Percentiles rank a stretch among this genome's conserved stretches.
phyloP scores from a whole-genome alignment of 306 rosid species.

The Notholithocarpus densiflorus region DNA sequence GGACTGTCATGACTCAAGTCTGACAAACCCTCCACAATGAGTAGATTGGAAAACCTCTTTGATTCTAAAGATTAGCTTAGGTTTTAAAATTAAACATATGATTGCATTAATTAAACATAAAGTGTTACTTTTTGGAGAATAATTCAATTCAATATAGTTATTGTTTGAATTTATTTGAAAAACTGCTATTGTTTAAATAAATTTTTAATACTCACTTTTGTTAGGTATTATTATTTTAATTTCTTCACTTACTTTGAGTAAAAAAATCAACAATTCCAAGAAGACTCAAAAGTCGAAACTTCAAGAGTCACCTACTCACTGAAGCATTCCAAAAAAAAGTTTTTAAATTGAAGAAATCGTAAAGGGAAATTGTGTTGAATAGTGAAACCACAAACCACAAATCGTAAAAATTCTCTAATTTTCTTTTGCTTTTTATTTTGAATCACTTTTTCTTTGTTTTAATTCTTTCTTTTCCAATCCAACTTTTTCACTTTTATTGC shows the following conservation, averaged over 20 bases:
- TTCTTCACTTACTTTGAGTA: too few species aligned
- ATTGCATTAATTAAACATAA: too few species aligned
- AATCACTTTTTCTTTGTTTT: conserved; percentile 18
- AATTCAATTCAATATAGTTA: too few species aligned
- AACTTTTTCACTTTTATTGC: background rate
- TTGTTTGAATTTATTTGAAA: too few species aligned
- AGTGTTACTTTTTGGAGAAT: too few species aligned
- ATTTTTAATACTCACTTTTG: too few species aligned
- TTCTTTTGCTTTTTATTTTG: background rate
- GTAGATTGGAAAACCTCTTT: background rate
- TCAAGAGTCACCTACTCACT: background rate
- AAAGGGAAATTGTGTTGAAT: conserved; percentile 24
- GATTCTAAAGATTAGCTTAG: too few species aligned
- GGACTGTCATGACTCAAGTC: background rate
- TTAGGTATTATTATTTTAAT: too few species aligned
- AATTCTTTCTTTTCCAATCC: conserved; percentile 19
- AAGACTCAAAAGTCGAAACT: too few species aligned
- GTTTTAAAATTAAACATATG: too few species aligned
- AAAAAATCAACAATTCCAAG: too few species aligned
- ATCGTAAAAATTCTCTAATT: conserved; percentile 23
- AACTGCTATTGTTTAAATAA: too few species aligned
- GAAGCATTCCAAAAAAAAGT: background rate
- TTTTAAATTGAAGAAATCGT: conserved; percentile 13
- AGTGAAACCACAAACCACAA: background rate
- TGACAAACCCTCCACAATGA: background rate